Evolutionary conservation across 345 rosid species (phyloP).

Genomic region (Diplotaxis tenuifolia): DNA sequence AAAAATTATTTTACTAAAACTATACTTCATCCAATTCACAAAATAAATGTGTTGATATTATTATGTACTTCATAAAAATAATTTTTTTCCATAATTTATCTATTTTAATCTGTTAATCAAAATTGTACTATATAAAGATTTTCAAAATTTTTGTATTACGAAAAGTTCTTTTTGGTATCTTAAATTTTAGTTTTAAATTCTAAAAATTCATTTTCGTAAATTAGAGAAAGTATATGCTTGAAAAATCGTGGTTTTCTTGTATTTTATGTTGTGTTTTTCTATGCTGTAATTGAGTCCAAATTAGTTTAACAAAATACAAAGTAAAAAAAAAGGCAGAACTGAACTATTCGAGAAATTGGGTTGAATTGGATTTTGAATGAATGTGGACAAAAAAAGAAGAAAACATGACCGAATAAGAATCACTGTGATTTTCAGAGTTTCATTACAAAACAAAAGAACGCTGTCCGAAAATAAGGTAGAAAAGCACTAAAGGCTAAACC

Average conservation of each 20-base stretch:
- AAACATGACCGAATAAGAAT: neutral
- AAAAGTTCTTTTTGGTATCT: neutral
- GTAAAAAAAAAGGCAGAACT: neutral
- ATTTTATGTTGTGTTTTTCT: neutral
- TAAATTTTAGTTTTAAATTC: neutral
- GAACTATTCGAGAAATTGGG: neutral
- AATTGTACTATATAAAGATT: too few relatives aligned
- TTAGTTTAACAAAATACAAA: neutral
- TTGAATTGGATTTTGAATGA: neutral
- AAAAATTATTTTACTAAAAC: too few relatives aligned
- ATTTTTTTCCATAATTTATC: too few relatives aligned
- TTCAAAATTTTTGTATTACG: too few relatives aligned
- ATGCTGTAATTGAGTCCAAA: neutral
- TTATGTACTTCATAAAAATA: too few relatives aligned
- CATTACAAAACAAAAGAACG: constrained; percentile 19
- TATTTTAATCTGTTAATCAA: too few relatives aligned
- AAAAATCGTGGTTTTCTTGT: neutral
- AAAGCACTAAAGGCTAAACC: neutral
- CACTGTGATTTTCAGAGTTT: constrained; percentile 9
- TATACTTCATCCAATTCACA: too few relatives aligned
- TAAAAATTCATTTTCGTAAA: neutral
- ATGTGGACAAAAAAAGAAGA: neutral
- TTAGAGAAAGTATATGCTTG: neutral
- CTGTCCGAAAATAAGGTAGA: constrained; percentile 25
- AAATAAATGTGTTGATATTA: too few relatives aligned